Conservation (phyloP, 192 early-diverging fungal species). For the Phycomyces blakesleeanus region DNA sequence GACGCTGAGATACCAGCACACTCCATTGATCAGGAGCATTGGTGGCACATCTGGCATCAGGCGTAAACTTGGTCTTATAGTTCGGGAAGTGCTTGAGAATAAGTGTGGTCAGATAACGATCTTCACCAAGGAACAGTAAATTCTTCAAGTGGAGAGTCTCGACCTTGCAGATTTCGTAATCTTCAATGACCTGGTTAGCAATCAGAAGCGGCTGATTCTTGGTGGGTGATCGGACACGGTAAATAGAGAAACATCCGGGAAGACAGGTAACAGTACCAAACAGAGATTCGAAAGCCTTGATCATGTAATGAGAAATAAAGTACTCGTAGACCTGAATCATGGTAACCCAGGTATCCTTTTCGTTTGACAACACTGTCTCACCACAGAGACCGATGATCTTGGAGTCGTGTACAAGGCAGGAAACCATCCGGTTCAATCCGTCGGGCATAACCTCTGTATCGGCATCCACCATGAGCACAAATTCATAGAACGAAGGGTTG, state of each 20-base stretch:
- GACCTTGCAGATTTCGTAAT: conserved; percentile 88
- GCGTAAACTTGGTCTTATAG: conserved; percentile 88
- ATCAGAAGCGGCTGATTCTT: conserved; percentile 89
- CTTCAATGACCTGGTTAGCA: conserved; percentile 81
- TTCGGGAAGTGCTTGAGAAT: conserved; percentile 97
- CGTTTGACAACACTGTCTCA: conserved; percentile 90
- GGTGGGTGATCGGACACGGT: conserved; percentile 83
- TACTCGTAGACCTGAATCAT: conserved; percentile 99
- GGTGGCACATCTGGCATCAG: conserved; percentile 89
- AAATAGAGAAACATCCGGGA: conserved; percentile 99
- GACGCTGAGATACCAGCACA: conserved; percentile 92
- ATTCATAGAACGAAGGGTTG: conserved; percentile 92
- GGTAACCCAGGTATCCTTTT: conserved; percentile 88
- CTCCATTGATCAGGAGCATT: conserved; percentile 90
- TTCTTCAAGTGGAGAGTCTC: conserved; percentile 99
- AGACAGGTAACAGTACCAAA: conserved; percentile 96
- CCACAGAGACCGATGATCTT: conserved; percentile 94
- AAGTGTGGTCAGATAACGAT: conserved; percentile 91
- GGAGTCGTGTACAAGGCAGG: conserved; percentile 82
- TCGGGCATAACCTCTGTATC: conserved; percentile 90
- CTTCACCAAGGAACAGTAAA: conserved; percentile 94
- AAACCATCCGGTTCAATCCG: conserved; percentile 87
- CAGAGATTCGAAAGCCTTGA: conserved; percentile 95
- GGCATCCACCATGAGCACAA: conserved; percentile 94
- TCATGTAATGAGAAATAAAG: conserved; percentile 93